Evolutionary conservation across 108 stramenopile species (phyloP).

Genomic region (Tribonema minus): DNA sequence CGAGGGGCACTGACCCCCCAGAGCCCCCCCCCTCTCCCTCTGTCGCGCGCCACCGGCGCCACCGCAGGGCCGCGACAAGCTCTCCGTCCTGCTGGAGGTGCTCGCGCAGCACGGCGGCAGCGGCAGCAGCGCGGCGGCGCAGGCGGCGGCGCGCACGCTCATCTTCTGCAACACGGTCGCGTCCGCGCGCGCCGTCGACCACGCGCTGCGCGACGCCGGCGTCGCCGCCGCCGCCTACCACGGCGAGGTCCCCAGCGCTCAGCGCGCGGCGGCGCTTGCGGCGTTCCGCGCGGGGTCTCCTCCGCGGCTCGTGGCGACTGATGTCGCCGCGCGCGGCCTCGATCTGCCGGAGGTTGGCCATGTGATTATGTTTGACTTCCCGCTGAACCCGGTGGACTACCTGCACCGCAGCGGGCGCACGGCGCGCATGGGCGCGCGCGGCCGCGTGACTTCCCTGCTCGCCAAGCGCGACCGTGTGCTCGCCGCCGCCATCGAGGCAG

Average conservation of each 20-base stretch:
- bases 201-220: conserved; percentile 64
- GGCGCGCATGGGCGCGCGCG: conserved; percentile 45
- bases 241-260: conserved; percentile 67
- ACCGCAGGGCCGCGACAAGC: too few relatives aligned
- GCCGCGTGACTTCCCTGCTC: conserved; percentile 34
- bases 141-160: conserved; percentile 62
- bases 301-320: conserved; percentile 71
- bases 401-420: conserved; percentile 66
- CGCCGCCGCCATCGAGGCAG: conserved; percentile 42
- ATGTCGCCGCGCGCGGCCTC: conserved; percentile 77
- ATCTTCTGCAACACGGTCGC: conserved; percentile 88
- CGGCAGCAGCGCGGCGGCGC: too few relatives aligned
- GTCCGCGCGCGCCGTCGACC: conserved; percentile 61
- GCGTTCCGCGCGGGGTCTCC: conserved; percentile 32
- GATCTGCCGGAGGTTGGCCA: conserved; percentile 81
- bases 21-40: too few relatives aligned
- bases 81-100: conserved; percentile 65
- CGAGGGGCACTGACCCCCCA: too few relatives aligned
- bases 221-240: conserved; percentile 65
- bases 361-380: conserved; percentile 87
- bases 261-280: conserved; percentile 60
- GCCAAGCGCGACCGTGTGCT: conserved; percentile 47
- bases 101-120: conserved; percentile 58
- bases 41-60: too few relatives aligned
- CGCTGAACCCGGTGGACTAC: conserved; percentile 78